These are phyloP conservation scores for Agastache rugosa DNA, from an alignment of 257 asterid species.

Conservation along the genomic window DNA sequence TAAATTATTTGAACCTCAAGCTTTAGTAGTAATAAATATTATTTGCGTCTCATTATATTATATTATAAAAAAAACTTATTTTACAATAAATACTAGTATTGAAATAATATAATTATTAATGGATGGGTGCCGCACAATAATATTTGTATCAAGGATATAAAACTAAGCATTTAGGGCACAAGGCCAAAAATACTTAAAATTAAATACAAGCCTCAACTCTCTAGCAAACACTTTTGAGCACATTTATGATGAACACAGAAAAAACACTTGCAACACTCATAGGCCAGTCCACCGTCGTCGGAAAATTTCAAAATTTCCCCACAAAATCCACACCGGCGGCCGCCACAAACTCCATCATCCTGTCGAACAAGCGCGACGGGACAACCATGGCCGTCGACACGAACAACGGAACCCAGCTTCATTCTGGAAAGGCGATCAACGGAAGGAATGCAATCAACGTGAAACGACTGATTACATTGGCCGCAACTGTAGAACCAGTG, in stretches of 20 bases:
- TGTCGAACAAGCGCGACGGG: neutral
- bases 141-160: too few species aligned
- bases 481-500: neutral
- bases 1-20: too few species aligned
- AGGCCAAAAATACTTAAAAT: too few species aligned
- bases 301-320: neutral
- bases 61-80: too few species aligned
- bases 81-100: too few species aligned
- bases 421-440: neutral
- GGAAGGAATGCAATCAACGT: conserved; percentile 8
- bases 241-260: neutral
- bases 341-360: neutral
- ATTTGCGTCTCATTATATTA: too few species aligned
- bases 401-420: neutral
- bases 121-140: too few species aligned
- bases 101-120: too few species aligned
- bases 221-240: neutral
- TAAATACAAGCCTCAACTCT: too few species aligned
- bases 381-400: neutral
- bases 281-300: neutral
- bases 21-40: too few species aligned
- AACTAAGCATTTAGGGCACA: too few species aligned
- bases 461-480: neutral
- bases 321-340: neutral
- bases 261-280: neutral